Conservation (phyloP, 2,329 filamentous ascomycete genomes). For the Pseudocercospora crystallina region DNA sequence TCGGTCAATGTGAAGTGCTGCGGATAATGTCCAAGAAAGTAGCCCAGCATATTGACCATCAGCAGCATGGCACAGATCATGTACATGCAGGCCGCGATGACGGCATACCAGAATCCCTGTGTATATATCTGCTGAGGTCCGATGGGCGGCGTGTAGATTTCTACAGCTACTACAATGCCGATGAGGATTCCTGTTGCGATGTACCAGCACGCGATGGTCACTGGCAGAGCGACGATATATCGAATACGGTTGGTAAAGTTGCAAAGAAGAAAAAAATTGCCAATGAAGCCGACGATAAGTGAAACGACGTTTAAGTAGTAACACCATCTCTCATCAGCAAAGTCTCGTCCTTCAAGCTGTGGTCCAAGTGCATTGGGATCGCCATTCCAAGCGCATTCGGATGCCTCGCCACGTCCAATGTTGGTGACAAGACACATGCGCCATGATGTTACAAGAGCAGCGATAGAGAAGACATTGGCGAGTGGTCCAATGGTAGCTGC, state of each 20-base stretch:
- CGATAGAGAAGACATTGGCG: conserved; percentile 84
- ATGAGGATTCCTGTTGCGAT: conserved; percentile 63
- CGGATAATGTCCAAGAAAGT: conserved; percentile 70
- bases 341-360: conserved; percentile 57
- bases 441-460: conserved; percentile 80
- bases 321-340: conserved; percentile 70
- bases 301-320: conserved; percentile 75
- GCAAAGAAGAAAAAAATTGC: conserved; percentile 78
- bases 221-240: conserved; percentile 77
- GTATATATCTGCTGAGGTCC: conserved; percentile 60
- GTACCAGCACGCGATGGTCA: conserved; percentile 80
- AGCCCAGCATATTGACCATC: conserved; percentile 76
- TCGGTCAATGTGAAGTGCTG: conserved; percentile 76
- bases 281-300: conserved; percentile 70
- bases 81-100: conserved; percentile 78
- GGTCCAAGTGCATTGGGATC: conserved; percentile 34
- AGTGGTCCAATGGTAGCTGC: conserved; percentile 83
- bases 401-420: conserved; percentile 47
- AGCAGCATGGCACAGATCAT: conserved; percentile 75
- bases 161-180: conserved; percentile 64
- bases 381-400: conserved; percentile 27
- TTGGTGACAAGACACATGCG: conserved; percentile 54
- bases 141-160: conserved; percentile 57
- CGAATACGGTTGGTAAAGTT: conserved; percentile 82
- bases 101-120: conserved; percentile 83